A percentile compares a stretch with the other conserved stretches of the same genome.
These are phyloP conservation scores for Adansonia rubrostipa DNA, from an alignment of 441 rosid genomes.

Conservation along the genomic window DNA sequence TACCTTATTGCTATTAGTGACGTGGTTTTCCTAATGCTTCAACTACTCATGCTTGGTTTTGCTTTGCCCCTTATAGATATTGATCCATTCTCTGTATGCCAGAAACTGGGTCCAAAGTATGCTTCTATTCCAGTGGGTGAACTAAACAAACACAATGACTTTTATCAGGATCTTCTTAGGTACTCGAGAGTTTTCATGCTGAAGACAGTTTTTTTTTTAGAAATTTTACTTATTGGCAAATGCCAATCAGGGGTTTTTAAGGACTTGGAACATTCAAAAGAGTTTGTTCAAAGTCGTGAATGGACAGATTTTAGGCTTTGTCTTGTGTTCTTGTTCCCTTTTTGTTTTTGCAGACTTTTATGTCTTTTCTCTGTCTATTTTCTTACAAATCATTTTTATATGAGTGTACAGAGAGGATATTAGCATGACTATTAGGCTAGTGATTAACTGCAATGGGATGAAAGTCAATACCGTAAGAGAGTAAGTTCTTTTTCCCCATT, in stretches of 20 bases:
- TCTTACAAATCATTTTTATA: slow-evolving; percentile 28
- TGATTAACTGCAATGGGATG: slow-evolving; percentile 85
- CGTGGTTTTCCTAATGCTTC: neutral
- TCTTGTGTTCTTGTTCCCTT: slow-evolving; percentile 19
- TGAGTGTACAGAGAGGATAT: slow-evolving; percentile 59
- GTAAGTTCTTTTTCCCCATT: slow-evolving; percentile 52
- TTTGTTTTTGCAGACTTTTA: slow-evolving; percentile 7
- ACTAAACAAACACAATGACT: slow-evolving; percentile 50
- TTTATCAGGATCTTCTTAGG: slow-evolving; percentile 93
- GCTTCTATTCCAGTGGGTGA: slow-evolving; percentile 60
- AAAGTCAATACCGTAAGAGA: slow-evolving; percentile 83
- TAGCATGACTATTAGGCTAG: slow-evolving; percentile 86
- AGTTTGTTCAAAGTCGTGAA: slow-evolving; percentile 19
- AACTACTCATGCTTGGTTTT: slow-evolving; percentile 19
- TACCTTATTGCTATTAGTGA: neutral
- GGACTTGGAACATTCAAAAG: slow-evolving; percentile 11
- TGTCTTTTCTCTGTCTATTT: neutral
- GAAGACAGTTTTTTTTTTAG: neutral
- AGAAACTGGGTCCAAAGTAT: slow-evolving; percentile 82
- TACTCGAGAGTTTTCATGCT: slow-evolving; percentile 30
- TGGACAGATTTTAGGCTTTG: neutral
- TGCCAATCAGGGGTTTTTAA: neutral
- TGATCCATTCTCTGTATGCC: slow-evolving; percentile 75
- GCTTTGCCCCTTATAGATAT: slow-evolving; percentile 53
- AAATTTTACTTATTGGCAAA: slow-evolving; percentile 5